Evolutionary conservation across 2,329 filamentous ascomycete species (phyloP).

Genomic region (Aspergillus arachidicola): DNA sequence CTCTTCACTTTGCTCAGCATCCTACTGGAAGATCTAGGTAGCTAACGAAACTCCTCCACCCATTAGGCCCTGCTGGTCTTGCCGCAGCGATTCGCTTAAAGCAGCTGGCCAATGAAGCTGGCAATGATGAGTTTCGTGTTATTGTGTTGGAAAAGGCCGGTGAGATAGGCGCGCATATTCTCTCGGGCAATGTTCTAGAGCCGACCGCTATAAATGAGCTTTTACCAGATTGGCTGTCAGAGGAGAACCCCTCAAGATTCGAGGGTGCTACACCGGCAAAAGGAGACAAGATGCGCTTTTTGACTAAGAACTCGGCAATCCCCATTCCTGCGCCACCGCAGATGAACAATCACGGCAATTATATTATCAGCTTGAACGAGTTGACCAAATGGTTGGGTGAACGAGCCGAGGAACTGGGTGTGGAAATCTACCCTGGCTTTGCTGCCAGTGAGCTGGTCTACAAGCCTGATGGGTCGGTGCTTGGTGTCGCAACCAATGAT

Average conservation of each 20-base stretch:
- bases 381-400: constrained; percentile 95
- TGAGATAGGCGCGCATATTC: constrained; percentile 90
- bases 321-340: constrained; percentile 88
- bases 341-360: constrained; percentile 98
- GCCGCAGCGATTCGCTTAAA: constrained; percentile 92
- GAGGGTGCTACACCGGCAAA: constrained; percentile 82
- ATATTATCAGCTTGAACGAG: constrained; percentile 93
- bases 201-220: constrained; percentile 86
- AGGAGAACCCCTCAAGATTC: constrained; percentile 86
- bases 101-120: constrained; percentile 90
- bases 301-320: constrained; percentile 77
- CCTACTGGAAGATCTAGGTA: background rate
- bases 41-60: background rate
- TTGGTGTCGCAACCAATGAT: constrained; percentile 95
- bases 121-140: constrained; percentile 94
- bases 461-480: constrained; percentile 80
- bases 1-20: background rate
- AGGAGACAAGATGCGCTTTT: constrained; percentile 86
- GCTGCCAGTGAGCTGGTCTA: constrained; percentile 93
- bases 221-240: constrained; percentile 88
- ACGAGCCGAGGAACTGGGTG: constrained; percentile 91
- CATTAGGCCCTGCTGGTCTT: constrained; percentile 79
- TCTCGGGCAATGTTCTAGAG: constrained; percentile 94
- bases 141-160: constrained; percentile 92
- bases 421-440: constrained; percentile 95